phyloP scores from a whole-genome alignment of 2,329 filamentous ascomycete genomes.

The Penicillium decumbens region DNA sequence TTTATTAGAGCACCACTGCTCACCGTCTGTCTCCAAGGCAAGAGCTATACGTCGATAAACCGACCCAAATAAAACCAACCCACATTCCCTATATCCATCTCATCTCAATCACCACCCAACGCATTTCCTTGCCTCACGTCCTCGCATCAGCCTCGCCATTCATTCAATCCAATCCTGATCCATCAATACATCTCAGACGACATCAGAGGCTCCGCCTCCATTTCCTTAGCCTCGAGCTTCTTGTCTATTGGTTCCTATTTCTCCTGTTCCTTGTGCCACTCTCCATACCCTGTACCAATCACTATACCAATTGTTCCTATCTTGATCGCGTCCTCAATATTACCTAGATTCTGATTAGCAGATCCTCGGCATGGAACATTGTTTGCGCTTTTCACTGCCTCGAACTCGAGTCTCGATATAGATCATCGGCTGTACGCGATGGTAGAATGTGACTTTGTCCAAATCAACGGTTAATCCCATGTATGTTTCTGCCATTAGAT shows the following conservation, averaged over 20 bases:
- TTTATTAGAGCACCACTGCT: not conserved
- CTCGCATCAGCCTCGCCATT: not conserved
- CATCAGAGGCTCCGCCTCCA: not conserved
- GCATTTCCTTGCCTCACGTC: conserved; percentile 3
- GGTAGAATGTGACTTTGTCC: not conserved
- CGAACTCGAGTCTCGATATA: not conserved
- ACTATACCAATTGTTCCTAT: conserved; percentile 22
- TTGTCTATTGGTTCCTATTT: conserved; percentile 4
- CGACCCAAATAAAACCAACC: not conserved
- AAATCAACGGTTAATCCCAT: too few relatives aligned
- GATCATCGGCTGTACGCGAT: not conserved
- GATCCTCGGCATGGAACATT: conserved; percentile 3
- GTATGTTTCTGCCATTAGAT: not conserved
- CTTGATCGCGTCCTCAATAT: conserved; percentile 7
- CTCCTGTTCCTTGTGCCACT: not conserved
- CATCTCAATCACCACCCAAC: not conserved
- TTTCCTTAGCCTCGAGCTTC: conserved; percentile 1
- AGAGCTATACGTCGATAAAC: not conserved
- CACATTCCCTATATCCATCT: conserved; percentile 17
- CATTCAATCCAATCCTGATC: not conserved
- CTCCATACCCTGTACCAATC: conserved; percentile 27
- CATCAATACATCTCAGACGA: not conserved
- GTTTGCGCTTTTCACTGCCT: not conserved
- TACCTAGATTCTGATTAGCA: conserved; percentile 9
- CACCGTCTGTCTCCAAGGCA: not conserved